Evolutionary conservation across 2,329 filamentous ascomycete species (phyloP).

Genomic region (Elsinoe ampelina): DNA sequence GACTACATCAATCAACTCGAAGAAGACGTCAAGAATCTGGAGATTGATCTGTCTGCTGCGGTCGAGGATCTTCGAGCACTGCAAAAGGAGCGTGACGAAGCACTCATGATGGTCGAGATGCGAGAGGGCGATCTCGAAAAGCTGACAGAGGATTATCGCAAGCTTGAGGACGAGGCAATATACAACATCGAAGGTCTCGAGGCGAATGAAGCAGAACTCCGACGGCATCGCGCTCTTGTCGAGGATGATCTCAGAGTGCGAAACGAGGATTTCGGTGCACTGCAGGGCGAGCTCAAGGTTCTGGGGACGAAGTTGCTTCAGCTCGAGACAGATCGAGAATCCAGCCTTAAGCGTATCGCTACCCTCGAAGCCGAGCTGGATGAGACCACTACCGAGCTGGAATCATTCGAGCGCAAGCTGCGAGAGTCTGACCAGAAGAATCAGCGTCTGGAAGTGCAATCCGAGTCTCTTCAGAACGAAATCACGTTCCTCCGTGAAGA

Average conservation of each 20-base stretch:
- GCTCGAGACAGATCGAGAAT: slow-evolving; percentile 80
- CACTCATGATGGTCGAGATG: slow-evolving; percentile 61
- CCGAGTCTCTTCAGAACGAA: slow-evolving; percentile 85
- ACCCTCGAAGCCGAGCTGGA: slow-evolving; percentile 73
- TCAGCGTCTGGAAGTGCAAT: slow-evolving; percentile 77
- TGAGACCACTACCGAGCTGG: slow-evolving; percentile 78
- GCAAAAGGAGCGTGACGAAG: slow-evolving; percentile 78
- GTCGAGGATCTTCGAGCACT: slow-evolving; percentile 71
- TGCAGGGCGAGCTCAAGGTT: slow-evolving; percentile 88
- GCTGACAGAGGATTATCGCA: slow-evolving; percentile 42
- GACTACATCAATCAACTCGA: slow-evolving; percentile 69
- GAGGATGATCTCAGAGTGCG: slow-evolving; percentile 64
- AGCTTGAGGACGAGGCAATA: slow-evolving; percentile 49
- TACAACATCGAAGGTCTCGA: slow-evolving; percentile 46
- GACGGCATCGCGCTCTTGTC: slow-evolving; percentile 59
- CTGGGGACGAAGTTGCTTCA: slow-evolving; percentile 79
- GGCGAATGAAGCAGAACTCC: slow-evolving; percentile 49
- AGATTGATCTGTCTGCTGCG: slow-evolving; percentile 70
- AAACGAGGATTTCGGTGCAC: slow-evolving; percentile 78
- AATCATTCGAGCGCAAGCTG: slow-evolving; percentile 73
- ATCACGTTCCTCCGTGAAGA: slow-evolving; percentile 93
- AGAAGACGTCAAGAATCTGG: slow-evolving; percentile 57
- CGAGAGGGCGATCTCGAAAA: slow-evolving; percentile 49
- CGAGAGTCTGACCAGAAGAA: slow-evolving; percentile 80
- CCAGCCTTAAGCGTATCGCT: slow-evolving; percentile 68